Conservation (phyloP, 805 yeast genomes). For the Metschnikowia shivogae region DNA sequence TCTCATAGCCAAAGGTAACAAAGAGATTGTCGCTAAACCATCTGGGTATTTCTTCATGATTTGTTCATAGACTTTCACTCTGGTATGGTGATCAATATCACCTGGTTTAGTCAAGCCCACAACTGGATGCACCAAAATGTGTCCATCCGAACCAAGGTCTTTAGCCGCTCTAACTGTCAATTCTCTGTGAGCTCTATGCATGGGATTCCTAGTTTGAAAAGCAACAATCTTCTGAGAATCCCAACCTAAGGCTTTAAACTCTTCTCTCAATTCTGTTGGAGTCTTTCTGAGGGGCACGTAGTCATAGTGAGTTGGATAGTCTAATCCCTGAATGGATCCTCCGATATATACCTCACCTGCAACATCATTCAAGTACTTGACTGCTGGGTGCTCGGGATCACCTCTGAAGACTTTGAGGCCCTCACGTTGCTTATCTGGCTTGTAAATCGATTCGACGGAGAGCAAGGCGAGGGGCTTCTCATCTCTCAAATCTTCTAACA, state of each 20-base stretch:
- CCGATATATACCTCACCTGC: constrained; percentile 88
- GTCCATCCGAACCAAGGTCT: constrained; percentile 72
- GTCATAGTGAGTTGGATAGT: constrained; percentile 84
- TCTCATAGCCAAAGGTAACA: constrained; percentile 95
- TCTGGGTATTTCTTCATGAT: constrained; percentile 89
- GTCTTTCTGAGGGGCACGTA: constrained; percentile 83
- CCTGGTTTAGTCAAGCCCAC: constrained; percentile 97
- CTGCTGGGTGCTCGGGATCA: constrained; percentile 95
- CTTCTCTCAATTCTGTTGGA: constrained; percentile 84
- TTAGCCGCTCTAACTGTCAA: constrained; percentile 95
- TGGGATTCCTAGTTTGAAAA: constrained; percentile 96
- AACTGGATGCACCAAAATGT: constrained; percentile 88
- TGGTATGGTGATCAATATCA: constrained; percentile 95
- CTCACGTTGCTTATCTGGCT: constrained; percentile 75
- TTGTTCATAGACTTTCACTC: constrained; percentile 93
- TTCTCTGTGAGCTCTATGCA: constrained; percentile 98
- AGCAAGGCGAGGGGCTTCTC: constrained; percentile 75
- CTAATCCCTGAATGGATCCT: constrained; percentile 80
- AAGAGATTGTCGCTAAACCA: constrained; percentile 85
- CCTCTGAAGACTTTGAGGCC: constrained; percentile 90
- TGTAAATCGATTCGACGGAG: constrained; percentile 73
- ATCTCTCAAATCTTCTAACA: constrained; percentile 77
- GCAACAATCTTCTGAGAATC: constrained; percentile 73
- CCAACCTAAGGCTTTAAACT: constrained; percentile 81
- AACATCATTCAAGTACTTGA: constrained; percentile 61